Base-by-base conservation (phyloP, 805 yeast species). In the Torulaspora indica region DNA sequence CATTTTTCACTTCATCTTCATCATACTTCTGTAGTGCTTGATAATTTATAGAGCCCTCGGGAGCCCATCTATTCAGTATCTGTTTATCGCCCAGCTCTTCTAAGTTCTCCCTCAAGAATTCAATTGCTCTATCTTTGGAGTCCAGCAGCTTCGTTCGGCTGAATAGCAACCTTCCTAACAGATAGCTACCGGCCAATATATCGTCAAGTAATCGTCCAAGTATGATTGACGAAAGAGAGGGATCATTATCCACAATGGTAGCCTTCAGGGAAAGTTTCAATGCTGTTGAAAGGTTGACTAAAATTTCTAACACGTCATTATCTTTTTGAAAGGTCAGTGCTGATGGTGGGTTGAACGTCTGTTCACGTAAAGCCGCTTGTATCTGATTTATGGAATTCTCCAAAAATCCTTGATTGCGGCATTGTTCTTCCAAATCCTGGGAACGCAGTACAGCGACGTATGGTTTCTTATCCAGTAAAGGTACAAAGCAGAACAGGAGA, bases 61-160 rank as follows among this genome's bases (percentile, higher is more conserved):
- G 69, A 8, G 66, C 69, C 69, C 69, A 65, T 47, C 54, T 60
- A 1, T 51, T 35, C 4, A 67, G 43, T 1, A 56, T 40, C 22
- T 48, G 53, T 2, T 36, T 43, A 12, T 56, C 60, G 1, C 59
- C 60, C 2, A 52, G 25, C 5, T 58, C 62, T 5, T 52, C 54
- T 14, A 67, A 38, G 10, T 54, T 57, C 18, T 66, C 68, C 20
- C 39, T 43, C 1, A 68, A 38, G 38, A 55, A 64, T 4, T 61
- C 48, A 2, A 68, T 56, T 1, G 64, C 61, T 18, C 53, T 48
- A 42, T 68, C 73, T 37, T 67, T 68, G 4, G 47, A 43, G 3
- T 53, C 49, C 14, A 66, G 40, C 12, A 54, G 44, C 15, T 47
- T 46, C 7, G 47, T 29, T 31, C 61, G 37, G 23, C 32, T 45